A percentile compares a stretch with the other conserved stretches of the same genome.
Evolutionary conservation across 495 filamentous ascomycete genomes (phyloP).

Genomic region (Tuber borchii): DNA sequence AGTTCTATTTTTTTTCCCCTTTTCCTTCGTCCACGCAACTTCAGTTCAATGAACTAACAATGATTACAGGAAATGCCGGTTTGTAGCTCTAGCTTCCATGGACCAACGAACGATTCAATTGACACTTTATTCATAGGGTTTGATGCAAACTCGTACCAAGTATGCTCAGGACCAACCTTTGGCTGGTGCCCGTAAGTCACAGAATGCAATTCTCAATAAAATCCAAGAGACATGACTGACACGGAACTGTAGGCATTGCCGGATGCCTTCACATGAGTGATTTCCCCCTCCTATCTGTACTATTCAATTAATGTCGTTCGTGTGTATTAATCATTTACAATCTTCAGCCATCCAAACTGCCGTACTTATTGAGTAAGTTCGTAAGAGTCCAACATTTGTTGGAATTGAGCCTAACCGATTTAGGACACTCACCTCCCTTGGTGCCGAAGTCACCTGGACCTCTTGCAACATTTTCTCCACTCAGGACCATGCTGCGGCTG

Average conservation of each 20-base stretch:
- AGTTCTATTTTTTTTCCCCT: slow-evolving; percentile 9
- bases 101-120: slow-evolving; percentile 1
- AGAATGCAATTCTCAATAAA: background rate
- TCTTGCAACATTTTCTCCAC: slow-evolving; percentile 99
- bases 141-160: slow-evolving; percentile 89
- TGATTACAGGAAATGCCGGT: slow-evolving; percentile 43
- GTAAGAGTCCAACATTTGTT: background rate
- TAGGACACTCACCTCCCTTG: slow-evolving; percentile 75
- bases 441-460: slow-evolving; percentile 96
- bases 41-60: slow-evolving; percentile 8
- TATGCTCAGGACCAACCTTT: slow-evolving; percentile 91
- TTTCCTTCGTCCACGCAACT: background rate
- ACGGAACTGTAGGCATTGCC: slow-evolving; percentile 61
- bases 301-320: slow-evolving; percentile 23
- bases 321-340: slow-evolving; percentile 13
- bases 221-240: slow-evolving; percentile 10
- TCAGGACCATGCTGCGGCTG: slow-evolving; percentile 95
- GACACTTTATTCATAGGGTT: slow-evolving; percentile 56
- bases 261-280: slow-evolving; percentile 98
- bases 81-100: slow-evolving; percentile 4
- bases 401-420: background rate
- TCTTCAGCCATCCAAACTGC: slow-evolving; percentile 90
- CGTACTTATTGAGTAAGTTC: slow-evolving; percentile 71
- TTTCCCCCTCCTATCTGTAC: slow-evolving; percentile 33
- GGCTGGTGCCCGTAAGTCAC: slow-evolving; percentile 56